A percentile compares a stretch with the other conserved stretches of the same genome.
Conservation (phyloP, 352 stramenopile species). For the Peronospora belbahrii region DNA sequence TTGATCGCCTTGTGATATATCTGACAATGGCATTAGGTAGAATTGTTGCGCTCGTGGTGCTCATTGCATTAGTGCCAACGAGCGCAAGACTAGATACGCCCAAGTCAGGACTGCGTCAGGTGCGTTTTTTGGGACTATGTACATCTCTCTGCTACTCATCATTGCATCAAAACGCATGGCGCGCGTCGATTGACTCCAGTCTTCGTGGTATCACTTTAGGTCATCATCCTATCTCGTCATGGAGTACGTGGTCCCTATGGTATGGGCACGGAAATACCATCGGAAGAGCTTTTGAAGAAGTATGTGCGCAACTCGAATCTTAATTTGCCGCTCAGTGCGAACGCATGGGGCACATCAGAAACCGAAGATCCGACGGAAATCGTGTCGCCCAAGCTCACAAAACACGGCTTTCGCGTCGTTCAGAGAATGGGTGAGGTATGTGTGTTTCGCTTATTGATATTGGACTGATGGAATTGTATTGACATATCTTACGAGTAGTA, state of each 20-base stretch:
- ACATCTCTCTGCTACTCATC: background rate
- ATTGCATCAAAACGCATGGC: constrained; percentile 2
- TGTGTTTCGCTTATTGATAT: background rate
- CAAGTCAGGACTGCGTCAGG: constrained; percentile 26
- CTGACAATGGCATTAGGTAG: constrained; percentile 4
- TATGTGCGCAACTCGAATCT: constrained; percentile 60
- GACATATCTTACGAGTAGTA: constrained; percentile 34
- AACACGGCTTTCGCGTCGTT: constrained; percentile 56
- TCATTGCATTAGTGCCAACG: background rate
- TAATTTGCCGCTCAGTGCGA: constrained; percentile 41
- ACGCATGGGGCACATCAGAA: constrained; percentile 61
- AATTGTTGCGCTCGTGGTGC: constrained; percentile 3
- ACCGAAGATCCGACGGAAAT: constrained; percentile 49
- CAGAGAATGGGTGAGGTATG: constrained; percentile 56
- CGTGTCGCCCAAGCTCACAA: constrained; percentile 74
- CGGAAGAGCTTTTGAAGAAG: constrained; percentile 39
- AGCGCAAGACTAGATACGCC: constrained; percentile 2
- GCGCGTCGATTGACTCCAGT: constrained; percentile 1
- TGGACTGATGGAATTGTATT: background rate
- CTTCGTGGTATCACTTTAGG: constrained; percentile 18
- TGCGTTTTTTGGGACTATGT: constrained; percentile 2
- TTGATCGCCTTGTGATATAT: background rate
- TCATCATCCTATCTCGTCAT: constrained; percentile 64
- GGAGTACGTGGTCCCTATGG: constrained; percentile 70
- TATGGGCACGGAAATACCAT: constrained; percentile 40